phyloP scores from a whole-genome alignment of 257 asterid genomes.

The Scutellaria baicalensis region DNA sequence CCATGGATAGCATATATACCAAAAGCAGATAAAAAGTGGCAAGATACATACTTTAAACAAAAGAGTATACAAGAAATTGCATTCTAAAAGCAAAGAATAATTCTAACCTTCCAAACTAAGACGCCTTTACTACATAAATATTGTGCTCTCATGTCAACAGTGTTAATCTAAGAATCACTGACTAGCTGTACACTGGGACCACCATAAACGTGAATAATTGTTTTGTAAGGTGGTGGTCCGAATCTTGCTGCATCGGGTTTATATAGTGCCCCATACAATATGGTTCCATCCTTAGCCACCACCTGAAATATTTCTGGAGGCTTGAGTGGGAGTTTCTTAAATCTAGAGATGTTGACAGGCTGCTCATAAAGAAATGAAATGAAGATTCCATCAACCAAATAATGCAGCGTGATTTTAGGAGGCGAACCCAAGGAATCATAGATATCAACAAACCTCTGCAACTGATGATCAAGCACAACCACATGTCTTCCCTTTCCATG shows the following conservation, averaged over 20 bases:
- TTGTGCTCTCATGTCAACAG: slow-evolving; percentile 96
- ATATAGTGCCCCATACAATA: slow-evolving; percentile 71
- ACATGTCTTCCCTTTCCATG: slow-evolving; percentile 72
- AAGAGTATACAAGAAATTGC: not conserved
- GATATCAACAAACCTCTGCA: slow-evolving; percentile 75
- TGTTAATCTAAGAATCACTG: slow-evolving; percentile 74
- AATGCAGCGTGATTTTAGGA: slow-evolving; percentile 59
- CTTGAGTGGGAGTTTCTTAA: slow-evolving; percentile 48
- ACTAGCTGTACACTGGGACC: slow-evolving; percentile 89
- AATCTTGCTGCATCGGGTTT: slow-evolving; percentile 63
- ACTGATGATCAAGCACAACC: slow-evolving; percentile 81
- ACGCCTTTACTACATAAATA: slow-evolving; percentile 78
- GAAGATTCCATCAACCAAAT: slow-evolving; percentile 59
- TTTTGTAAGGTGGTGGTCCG: slow-evolving; percentile 91
- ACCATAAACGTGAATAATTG: slow-evolving; percentile 93
- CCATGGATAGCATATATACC: slow-evolving; percentile 13
- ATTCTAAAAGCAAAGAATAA: not conserved
- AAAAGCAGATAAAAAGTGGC: slow-evolving; percentile 17
- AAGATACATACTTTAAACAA: not conserved
- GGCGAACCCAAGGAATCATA: slow-evolving; percentile 67
- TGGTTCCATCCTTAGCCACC: slow-evolving; percentile 69
- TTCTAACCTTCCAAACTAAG: slow-evolving; percentile 87
- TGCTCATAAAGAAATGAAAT: slow-evolving; percentile 57
- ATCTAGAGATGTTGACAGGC: slow-evolving; percentile 36
- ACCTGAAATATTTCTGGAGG: slow-evolving; percentile 61